Evolutionary conservation across 2,329 filamentous ascomycete genomes (phyloP), one percentile per base, ranked within the genome.

Genomic region (Pyricularia pennisetigena): DNA sequence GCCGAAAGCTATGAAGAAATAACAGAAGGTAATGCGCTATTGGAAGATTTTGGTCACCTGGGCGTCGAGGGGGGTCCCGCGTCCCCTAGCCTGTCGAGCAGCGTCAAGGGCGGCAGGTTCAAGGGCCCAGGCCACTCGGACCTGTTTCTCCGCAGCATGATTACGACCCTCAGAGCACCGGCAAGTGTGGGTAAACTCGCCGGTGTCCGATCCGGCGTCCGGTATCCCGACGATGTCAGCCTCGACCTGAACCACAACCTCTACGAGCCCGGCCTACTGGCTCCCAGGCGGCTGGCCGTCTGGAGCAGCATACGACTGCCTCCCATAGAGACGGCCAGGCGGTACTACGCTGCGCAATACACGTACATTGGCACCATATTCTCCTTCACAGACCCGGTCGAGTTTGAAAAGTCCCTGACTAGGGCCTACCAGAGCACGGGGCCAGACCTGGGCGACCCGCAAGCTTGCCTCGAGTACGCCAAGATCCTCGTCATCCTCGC

Each of bases 321-420:
- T 49, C 69, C 68, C 5, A 41, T 79, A 29, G 80, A 83, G 54
- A 80, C 82, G 69, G 82, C 82, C 0, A 79, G 79, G 69, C 74
- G 79, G 80, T 82, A 7, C 80, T 73, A 72, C 30, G 68, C 67
- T 1, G 81, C 83, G 0, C 85, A 86, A 69, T 84, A 86, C 72
- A 79, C 79, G 41, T 86, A 85, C 68, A 85, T 86, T 23, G 84
- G 84, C 12, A 85, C 84, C 16, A 86, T 86, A 10, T 86, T 86
- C 69, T 81, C 82, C 12, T 82, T 86, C 63, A 79, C 82, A 0
- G 79, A 82, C 29, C 82, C 82, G 0, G 72, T 76, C 3, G 73
- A 78, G 20, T 85, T 86, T 67, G 82, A 85, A 69, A 72, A 75
- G 49, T 76, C 81, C 29, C 75, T 86, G 0, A 70, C 77, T 16